These are phyloP conservation scores for Panicum virgatum DNA, from an alignment of 202 grass and related monocot genomes.

Conservation along the genomic window DNA sequence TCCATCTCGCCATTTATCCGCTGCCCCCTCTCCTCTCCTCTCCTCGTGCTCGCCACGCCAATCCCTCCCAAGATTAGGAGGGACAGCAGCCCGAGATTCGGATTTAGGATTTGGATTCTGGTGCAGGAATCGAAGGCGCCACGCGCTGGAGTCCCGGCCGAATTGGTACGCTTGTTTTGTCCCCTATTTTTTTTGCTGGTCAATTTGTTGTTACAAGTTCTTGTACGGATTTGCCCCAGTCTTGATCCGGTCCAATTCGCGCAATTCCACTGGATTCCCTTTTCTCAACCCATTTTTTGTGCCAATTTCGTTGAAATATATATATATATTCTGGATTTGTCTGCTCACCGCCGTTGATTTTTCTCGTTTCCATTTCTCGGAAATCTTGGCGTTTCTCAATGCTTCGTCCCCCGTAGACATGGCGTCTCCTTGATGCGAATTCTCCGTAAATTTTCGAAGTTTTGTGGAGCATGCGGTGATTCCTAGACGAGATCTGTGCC, in stretches of 20 bases:
- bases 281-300: background rate
- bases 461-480: background rate
- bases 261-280: background rate
- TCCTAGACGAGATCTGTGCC: slow-evolving; percentile 35
- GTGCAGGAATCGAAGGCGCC: background rate
- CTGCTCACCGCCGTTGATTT: background rate
- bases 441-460: background rate
- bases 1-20: slow-evolving; percentile 36
- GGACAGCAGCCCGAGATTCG: slow-evolving; percentile 13
- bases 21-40: no score
- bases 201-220: background rate
- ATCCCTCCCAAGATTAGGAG: slow-evolving; percentile 22
- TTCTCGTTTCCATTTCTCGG: background rate
- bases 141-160: slow-evolving; percentile 15
- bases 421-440: background rate
- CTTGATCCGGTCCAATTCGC: background rate
- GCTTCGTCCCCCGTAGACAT: background rate
- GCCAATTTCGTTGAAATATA: background rate
- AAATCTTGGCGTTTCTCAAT: slow-evolving; percentile 11
- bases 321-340: background rate
- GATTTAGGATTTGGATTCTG: slow-evolving; percentile 20
- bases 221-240: background rate
- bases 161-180: slow-evolving; percentile 12
- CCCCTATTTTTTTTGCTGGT: background rate
- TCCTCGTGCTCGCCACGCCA: slow-evolving; percentile 2